phyloP scores from a whole-genome alignment of 2,329 filamentous ascomycete genomes.

The Pseudogymnoascus sp. region DNA sequence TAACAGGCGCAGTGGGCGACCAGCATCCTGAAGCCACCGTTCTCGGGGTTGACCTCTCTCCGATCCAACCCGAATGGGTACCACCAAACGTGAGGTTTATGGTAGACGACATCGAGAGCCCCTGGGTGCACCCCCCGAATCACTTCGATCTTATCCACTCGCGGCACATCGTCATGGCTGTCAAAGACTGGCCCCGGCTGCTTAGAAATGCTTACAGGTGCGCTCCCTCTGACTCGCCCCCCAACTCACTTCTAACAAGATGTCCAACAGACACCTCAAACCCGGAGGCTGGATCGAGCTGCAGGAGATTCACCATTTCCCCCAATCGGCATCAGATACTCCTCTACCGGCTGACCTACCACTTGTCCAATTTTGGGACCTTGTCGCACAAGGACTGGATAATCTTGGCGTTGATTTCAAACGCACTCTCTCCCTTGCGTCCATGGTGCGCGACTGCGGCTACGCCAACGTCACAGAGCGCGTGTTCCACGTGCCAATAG shows the following conservation, averaged over 20 bases:
- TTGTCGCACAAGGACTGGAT: slow-evolving; percentile 38
- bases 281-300: slow-evolving; percentile 50
- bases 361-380: slow-evolving; percentile 41
- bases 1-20: slow-evolving; percentile 14
- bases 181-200: slow-evolving; percentile 48
- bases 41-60: slow-evolving; percentile 33
- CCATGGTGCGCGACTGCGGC: slow-evolving; percentile 43
- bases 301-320: slow-evolving; percentile 46
- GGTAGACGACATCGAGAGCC: slow-evolving; percentile 50
- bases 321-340: slow-evolving; percentile 36
- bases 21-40: slow-evolving; percentile 22
- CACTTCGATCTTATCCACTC: slow-evolving; percentile 56
- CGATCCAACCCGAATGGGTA: slow-evolving; percentile 37
- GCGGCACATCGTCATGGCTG: slow-evolving; percentile 49
- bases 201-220: slow-evolving; percentile 42
- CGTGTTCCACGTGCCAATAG: slow-evolving; percentile 46
- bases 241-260: slow-evolving; percentile 11
- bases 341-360: slow-evolving; percentile 35
- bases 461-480: slow-evolving; percentile 46
- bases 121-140: slow-evolving; percentile 47
- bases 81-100: slow-evolving; percentile 50
- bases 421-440: slow-evolving; percentile 35
- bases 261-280: slow-evolving; percentile 38
- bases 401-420: slow-evolving; percentile 42
- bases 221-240: slow-evolving; percentile 16